Evolutionary conservation across 371 early-diverging fungal species (phyloP), one percentile per base, ranked within the genome.

Genomic region (Basidiobolus meristosporus): DNA sequence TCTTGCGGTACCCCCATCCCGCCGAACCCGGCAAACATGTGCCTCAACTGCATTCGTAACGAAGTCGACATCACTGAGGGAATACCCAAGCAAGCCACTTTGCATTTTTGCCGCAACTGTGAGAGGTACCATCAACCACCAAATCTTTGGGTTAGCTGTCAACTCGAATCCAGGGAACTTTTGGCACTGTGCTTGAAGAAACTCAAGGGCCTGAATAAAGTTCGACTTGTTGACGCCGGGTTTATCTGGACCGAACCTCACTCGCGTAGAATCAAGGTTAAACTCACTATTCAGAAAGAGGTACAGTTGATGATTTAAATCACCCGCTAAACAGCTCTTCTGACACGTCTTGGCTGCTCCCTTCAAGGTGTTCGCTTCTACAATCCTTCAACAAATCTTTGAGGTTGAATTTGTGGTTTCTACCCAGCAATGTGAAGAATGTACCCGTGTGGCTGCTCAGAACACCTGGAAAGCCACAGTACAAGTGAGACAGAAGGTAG

Each of bases 161-260:
- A 79, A 30, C 75, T 95, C 38, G 98, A 98, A 63, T 78, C 81
- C 36, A 66, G 86, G 42, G 98, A 99, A 58, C 64, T 99, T 32
- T 60, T 99, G 39, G 78, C 95, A 0, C 63, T 98, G 31, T 90
- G 95, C 50, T 55, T 99, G 28, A 91, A 92, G 61, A 88, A 84
- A 54, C 68, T 96, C 36, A 82, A 79, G 48, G 93, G 92, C 9
- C 63, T 96, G 41, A 64, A 57, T 43, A 90, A 89, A 57, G 89
- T 97, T 15, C 74, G 96, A 17, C 66, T 99, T 42, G 75, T 96
- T 23, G 98, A 99, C 54, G 96, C 98, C 2, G 83, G 88, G 22
- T 99, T 99, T 52, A 78, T 96, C 32, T 98, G 95, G 89, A 98
- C 99, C 0, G 99, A 99, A 58, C 98, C 98, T 28, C 98, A 99